Evolutionary conservation across 768 basidiomycete genomes (phyloP).

Genomic region (Mycena leptocephala): DNA sequence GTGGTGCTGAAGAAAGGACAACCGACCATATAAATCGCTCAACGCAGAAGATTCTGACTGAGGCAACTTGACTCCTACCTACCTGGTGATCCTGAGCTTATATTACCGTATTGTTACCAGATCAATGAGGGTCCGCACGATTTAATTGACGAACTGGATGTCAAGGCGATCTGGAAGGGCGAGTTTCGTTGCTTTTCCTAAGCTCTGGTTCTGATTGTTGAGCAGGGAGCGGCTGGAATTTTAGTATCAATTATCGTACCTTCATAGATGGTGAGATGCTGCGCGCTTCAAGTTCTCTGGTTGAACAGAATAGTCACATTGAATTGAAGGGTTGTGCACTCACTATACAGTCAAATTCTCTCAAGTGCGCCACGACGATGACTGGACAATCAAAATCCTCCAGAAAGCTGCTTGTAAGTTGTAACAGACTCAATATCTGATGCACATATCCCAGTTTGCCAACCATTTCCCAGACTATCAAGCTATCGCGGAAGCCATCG

Average conservation of each 20-base stretch:
- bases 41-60: neutral
- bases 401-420: too few relatives aligned
- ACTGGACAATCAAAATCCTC: slow-evolving; percentile 43
- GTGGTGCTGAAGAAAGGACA: neutral
- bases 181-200: neutral
- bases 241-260: slow-evolving; percentile 41
- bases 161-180: slow-evolving; percentile 35
- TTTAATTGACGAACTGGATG: neutral
- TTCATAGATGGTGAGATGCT: slow-evolving; percentile 45
- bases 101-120: neutral
- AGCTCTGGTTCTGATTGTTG: neutral
- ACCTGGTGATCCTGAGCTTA: neutral
- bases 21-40: neutral
- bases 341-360: slow-evolving; percentile 34
- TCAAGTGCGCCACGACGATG: slow-evolving; percentile 12
- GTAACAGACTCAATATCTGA: too few relatives aligned
- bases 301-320: too few relatives aligned
- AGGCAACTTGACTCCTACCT: too few relatives aligned
- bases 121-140: neutral
- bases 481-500: slow-evolving; percentile 38
- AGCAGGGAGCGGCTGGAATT: slow-evolving; percentile 36
- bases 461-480: slow-evolving; percentile 31
- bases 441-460: neutral
- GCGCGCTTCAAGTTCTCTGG: too few relatives aligned
- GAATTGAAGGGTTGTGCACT: slow-evolving; percentile 36